Evolutionary conservation across 495 filamentous ascomycete species (phyloP), one percentile per base, ranked within the genome.

Genomic region (Tuber magnatum): DNA sequence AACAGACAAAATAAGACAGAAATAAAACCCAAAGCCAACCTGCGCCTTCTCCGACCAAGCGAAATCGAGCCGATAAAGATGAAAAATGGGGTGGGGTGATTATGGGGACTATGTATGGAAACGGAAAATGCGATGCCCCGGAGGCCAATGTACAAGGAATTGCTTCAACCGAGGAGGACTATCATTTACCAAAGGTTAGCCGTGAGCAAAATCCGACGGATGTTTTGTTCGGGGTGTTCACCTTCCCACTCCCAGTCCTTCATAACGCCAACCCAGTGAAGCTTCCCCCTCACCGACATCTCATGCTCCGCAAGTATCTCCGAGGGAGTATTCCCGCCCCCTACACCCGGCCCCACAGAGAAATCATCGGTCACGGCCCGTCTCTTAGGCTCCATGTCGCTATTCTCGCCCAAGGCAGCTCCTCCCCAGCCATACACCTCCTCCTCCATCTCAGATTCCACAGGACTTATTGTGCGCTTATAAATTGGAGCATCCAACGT

Each of bases 261-360:
- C 92, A 94, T 94, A 69, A 94, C 90, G 73, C 90, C 90, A 20
- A 91, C 86, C 92, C 92, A 94, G 83, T 94, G 92, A 77, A 91
- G 84, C 48, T 85, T 84, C 20, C 92, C 91, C 72, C 88, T 86
- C 24, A 93, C 89, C 24, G 90, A 92, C 81, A 88, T 85, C 71
- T 91, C 89, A 75, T 85, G 86, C 78, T 91, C 90, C 70, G 89
- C 18, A 20, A 56, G 39, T 24, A 61, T 35, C 42, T 42, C 38
- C 42, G 71, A 35, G n/a, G 51, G 44, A 24, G 46, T 73, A 35
- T 12, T 51, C 40, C 72, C 39, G 38, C 72, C 71, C 24, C n/a
- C 43, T 35, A 40, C 20, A 41, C 48, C 41, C 24, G 56, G 73
- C 24, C 32, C 16, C n/a, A 44, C 65, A 14, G 76, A 46, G 35